Conservation (phyloP, 495 filamentous ascomycete species). For the Lophium mytilinum region DNA sequence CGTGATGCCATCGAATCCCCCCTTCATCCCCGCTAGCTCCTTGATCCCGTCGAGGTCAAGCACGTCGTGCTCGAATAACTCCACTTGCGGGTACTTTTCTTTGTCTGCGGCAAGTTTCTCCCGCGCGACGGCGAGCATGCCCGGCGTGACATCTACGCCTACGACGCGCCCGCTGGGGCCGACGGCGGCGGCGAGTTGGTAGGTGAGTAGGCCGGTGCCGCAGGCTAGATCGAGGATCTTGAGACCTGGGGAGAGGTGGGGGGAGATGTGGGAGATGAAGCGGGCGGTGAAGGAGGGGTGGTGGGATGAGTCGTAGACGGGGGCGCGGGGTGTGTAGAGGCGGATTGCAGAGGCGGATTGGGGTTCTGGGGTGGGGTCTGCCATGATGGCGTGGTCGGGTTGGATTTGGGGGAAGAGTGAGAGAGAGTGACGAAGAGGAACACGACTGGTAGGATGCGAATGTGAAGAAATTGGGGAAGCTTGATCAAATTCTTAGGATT, state of each 20-base stretch:
- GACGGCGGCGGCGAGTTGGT: conserved; percentile 30
- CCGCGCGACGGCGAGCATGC: conserved; percentile 34
- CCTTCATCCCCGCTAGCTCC: conserved; percentile 10
- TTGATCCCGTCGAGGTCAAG: conserved; percentile 27
- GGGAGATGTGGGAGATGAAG: conserved; percentile 4
- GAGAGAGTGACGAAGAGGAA: too few species aligned
- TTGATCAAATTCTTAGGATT: too few species aligned
- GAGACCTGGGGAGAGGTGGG: conserved; percentile 24
- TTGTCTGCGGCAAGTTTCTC: conserved; percentile 19
- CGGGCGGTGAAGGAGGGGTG: conserved; percentile 22
- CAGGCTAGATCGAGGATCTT: conserved; percentile 39
- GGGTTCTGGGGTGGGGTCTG: neutral
- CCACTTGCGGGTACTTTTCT: conserved; percentile 22
- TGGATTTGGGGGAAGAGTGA: too few species aligned
- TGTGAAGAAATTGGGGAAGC: too few species aligned
- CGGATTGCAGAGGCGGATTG: conserved; percentile 18
- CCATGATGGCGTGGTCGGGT: neutral
- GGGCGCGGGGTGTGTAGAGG: conserved; percentile 17
- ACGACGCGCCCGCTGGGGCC: conserved; percentile 32
- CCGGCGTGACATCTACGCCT: conserved; percentile 38
- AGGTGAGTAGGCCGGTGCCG: conserved; percentile 38
- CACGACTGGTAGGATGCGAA: too few species aligned
- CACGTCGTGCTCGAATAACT: conserved; percentile 35
- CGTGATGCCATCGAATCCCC: conserved; percentile 34
- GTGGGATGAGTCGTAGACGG: conserved; percentile 23